Conservation (phyloP, 2,329 filamentous ascomycete genomes). For the Leptoxyphium fumago region DNA sequence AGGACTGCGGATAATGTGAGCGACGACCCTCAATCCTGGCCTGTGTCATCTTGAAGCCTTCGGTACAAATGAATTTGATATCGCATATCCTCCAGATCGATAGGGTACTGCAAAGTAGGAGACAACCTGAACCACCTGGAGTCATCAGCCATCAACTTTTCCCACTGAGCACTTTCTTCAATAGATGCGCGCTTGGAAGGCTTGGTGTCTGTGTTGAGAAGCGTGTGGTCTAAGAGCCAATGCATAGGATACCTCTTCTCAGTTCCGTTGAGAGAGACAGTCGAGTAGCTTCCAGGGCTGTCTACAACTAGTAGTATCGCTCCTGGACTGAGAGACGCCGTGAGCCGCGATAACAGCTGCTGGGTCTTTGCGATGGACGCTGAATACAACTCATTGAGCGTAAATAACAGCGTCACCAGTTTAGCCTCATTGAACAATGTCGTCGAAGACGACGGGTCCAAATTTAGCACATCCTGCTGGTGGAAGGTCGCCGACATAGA, state of each 20-base stretch:
- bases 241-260: constrained; percentile 76
- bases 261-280: constrained; percentile 46
- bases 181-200: constrained; percentile 1
- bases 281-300: constrained; percentile 85
- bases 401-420: constrained; percentile 78
- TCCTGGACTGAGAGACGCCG: constrained; percentile 39
- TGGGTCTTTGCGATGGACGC: constrained; percentile 62
- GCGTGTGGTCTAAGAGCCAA: constrained; percentile 74
- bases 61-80: constrained; percentile 81
- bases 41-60: constrained; percentile 3
- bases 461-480: constrained; percentile 36
- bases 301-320: constrained; percentile 75
- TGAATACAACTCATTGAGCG: constrained; percentile 87
- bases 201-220: constrained; percentile 32
- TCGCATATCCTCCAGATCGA: constrained; percentile 84
- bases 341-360: constrained; percentile 55
- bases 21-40: neutral
- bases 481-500: constrained; percentile 27
- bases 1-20: too few relatives aligned
- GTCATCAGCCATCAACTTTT: constrained; percentile 59
- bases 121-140: constrained; percentile 71
- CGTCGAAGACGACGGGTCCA: constrained; percentile 23
- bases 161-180: constrained; percentile 39
- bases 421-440: constrained; percentile 17
- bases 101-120: constrained; percentile 55